Base-by-base conservation (phyloP, 2,329 filamentous ascomycete genomes). In the Fusarium redolens region DNA sequence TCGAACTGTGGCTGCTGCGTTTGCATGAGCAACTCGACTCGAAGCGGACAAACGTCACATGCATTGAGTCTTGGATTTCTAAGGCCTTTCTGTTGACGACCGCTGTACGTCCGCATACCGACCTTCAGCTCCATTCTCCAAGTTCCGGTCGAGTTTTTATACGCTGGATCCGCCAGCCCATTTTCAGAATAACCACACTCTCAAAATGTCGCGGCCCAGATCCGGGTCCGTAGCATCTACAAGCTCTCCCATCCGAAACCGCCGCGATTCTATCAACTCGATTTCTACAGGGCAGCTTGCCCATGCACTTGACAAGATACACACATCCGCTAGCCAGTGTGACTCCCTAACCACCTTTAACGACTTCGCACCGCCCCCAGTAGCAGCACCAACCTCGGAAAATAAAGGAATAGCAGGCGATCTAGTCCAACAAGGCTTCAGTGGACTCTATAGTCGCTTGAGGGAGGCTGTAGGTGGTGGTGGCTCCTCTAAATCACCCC, bases 301-400 rank as follows among this genome's bases (percentile, higher is more conserved):
- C 38, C 90, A 94, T 70, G 89, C 92, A 22, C 90, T 98, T 68
- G 93, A 97, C 82, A 92, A 93, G 77, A 97, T 98, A 74, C 96
- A 98, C 82, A 94, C 87, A 56, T 91, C 93, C 10, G 95, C 95
- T n/a, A 97, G 93, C 78, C 93, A 93, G 79, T 93, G 93, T 38
- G 92, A 93, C 71, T 90, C 91, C 38, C 86, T 98, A 52, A 98
- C 96, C 5, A 97, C 95, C 13, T 98, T 98, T 83, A 97, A 97
- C 82, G 95, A 98, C 79, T 95, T 97, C 78, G 93, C 92, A 2
- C 91, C 92, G 2, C 91, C 92, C 9, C 91, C 93, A 0, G 84
- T 86, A 5, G 85, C 88, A 2, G 83, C 89, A 3, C 85, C 87
- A 4, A 83, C 85, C 18, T 82, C 86, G 30, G 94, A 97, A 76